Evolutionary conservation across 2,329 filamentous ascomycete genomes (phyloP).

Genomic region (Xylariales sp.): DNA sequence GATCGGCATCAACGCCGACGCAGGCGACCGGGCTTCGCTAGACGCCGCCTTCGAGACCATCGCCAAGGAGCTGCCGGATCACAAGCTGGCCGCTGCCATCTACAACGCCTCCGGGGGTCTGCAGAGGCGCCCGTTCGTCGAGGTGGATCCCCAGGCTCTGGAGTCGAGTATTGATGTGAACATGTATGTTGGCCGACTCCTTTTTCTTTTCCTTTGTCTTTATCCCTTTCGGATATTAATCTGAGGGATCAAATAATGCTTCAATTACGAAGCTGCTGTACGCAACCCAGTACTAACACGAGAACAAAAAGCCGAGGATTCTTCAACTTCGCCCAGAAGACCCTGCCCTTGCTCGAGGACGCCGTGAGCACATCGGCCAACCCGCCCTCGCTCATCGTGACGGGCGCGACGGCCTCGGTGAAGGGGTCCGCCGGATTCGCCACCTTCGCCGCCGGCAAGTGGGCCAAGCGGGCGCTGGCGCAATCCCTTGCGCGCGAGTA

Average conservation of each 20-base stretch:
- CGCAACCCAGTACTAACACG: not conserved
- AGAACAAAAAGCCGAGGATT: constrained; percentile 63
- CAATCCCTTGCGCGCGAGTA: constrained; percentile 79
- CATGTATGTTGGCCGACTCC: constrained; percentile 52
- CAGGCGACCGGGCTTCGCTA: constrained; percentile 56
- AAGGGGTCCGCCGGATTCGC: constrained; percentile 73
- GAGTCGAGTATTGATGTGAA: constrained; percentile 58
- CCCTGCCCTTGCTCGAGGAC: constrained; percentile 73
- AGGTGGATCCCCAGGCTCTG: constrained; percentile 62
- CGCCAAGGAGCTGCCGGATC: constrained; percentile 66
- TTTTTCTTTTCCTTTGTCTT: not conserved
- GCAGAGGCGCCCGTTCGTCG: constrained; percentile 66
- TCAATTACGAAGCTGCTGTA: not conserved
- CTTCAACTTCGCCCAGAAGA: constrained; percentile 75
- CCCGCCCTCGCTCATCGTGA: constrained; percentile 79
- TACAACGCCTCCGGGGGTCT: constrained; percentile 74
- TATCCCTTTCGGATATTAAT: not conserved
- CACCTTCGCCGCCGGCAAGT: constrained; percentile 76
- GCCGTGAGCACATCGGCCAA: constrained; percentile 61
- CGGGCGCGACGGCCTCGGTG: constrained; percentile 78
- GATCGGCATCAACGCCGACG: constrained; percentile 75
- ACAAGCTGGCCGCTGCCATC: constrained; percentile 71
- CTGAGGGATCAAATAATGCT: too few relatives aligned
- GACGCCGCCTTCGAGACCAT: constrained; percentile 71
- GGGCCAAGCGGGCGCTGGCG: constrained; percentile 73